Conservation (phyloP, 176 grass and related monocot genomes). For the Alloteropsis semialata region DNA sequence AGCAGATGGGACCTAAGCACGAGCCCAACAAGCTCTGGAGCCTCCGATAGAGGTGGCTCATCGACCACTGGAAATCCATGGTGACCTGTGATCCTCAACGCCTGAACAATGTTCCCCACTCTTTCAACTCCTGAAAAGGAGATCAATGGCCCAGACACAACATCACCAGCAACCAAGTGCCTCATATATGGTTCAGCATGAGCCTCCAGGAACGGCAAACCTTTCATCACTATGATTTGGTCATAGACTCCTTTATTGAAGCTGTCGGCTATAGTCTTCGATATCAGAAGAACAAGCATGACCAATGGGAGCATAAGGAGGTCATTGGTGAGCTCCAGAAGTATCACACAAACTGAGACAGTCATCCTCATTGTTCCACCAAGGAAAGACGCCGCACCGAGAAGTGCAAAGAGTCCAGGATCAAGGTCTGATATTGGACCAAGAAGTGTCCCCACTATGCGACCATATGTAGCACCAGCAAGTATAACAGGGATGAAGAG, state of each 20-base stretch:
- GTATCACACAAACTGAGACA: slow-evolving; percentile 84
- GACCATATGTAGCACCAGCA: slow-evolving; percentile 73
- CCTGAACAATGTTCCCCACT: slow-evolving; percentile 65
- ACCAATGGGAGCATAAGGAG: slow-evolving; percentile 84
- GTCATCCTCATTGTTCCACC: slow-evolving; percentile 99
- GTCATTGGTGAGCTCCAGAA: slow-evolving; percentile 93
- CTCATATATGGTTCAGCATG: slow-evolving; percentile 89
- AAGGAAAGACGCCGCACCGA: slow-evolving; percentile 83
- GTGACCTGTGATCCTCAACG: slow-evolving; percentile 80
- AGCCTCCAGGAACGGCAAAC: slow-evolving; percentile 89
- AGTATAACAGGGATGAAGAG: slow-evolving; percentile 95
- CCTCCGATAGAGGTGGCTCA: slow-evolving; percentile 72
- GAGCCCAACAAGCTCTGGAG: slow-evolving; percentile 74
- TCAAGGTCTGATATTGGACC: slow-evolving; percentile 67
- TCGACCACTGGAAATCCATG: slow-evolving; percentile 90
- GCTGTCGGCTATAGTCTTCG: slow-evolving; percentile 84
- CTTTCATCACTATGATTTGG: slow-evolving; percentile 91
- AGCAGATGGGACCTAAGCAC: slow-evolving; percentile 82
- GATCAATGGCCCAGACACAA: slow-evolving; percentile 69
- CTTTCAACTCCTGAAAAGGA: slow-evolving; percentile 74
- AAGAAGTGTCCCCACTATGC: slow-evolving; percentile 77
- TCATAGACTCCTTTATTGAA: slow-evolving; percentile 93
- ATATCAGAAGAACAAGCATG: slow-evolving; percentile 96
- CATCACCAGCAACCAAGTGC: slow-evolving; percentile 65
- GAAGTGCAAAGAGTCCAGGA: slow-evolving; percentile 77